phyloP scores from a whole-genome alignment of 2,329 filamentous ascomycete species.

The Pyricularia grisea region DNA sequence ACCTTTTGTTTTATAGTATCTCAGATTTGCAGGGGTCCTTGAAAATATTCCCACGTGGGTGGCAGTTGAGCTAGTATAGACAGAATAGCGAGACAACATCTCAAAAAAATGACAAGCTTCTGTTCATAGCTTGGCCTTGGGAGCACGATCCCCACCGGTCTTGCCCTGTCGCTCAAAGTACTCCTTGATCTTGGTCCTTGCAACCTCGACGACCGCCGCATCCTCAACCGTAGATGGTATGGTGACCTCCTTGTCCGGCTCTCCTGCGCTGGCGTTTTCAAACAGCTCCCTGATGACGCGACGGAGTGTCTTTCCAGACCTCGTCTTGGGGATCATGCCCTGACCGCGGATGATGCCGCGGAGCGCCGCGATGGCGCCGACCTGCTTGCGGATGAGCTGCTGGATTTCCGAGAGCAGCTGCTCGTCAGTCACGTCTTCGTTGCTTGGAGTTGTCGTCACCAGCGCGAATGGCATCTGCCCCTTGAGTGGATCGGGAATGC shows the following conservation, averaged over 20 bases:
- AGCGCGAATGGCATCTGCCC: constrained; percentile 91
- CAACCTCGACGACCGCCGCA: constrained; percentile 61
- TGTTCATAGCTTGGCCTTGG: constrained; percentile 38
- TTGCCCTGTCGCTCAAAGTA: constrained; percentile 54
- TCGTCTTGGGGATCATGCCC: constrained; percentile 83
- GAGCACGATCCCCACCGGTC: constrained; percentile 32
- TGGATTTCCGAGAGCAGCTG: constrained; percentile 55
- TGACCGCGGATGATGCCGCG: constrained; percentile 79
- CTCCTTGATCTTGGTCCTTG: constrained; percentile 58
- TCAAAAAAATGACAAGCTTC: background rate
- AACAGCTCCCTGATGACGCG: constrained; percentile 74
- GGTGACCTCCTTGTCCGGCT: constrained; percentile 61
- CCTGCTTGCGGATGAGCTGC: constrained; percentile 62
- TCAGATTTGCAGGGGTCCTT: background rate
- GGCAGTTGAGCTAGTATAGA: background rate
- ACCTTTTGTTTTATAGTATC: background rate
- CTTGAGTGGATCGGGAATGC: constrained; percentile 77
- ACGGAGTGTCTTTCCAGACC: constrained; percentile 84
- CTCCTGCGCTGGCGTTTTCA: constrained; percentile 68
- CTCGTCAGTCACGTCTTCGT: constrained; percentile 40
- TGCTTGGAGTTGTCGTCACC: constrained; percentile 43
- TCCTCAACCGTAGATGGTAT: constrained; percentile 86
- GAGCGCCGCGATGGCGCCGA: constrained; percentile 77
- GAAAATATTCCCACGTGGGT: background rate
- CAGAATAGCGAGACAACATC: background rate